phyloP scores from a whole-genome alignment of 192 early-diverging fungal species.

The Mortierella alpina region DNA sequence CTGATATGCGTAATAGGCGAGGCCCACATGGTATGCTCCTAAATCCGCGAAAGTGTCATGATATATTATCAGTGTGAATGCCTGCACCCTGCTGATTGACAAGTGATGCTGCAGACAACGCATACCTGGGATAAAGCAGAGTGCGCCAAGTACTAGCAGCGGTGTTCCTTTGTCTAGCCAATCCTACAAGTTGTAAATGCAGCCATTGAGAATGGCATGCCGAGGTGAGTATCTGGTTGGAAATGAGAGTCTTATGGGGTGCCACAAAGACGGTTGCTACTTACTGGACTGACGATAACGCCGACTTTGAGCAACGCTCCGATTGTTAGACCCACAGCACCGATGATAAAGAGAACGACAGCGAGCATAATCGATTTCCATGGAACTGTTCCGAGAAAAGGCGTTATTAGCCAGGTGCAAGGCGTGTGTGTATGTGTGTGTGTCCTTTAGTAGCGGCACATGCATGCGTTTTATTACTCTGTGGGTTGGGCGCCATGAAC shows the following conservation, averaged over 20 bases:
- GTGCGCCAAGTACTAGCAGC: slow-evolving; percentile 63
- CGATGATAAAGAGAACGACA: slow-evolving; percentile 55
- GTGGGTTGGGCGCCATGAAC: slow-evolving; percentile 27
- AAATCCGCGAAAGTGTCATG: slow-evolving; percentile 1
- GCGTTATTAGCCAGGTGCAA: background rate
- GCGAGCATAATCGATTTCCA: slow-evolving; percentile 67
- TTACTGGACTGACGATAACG: slow-evolving; percentile 58
- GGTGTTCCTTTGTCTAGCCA: slow-evolving; percentile 66
- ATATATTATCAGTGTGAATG: background rate
- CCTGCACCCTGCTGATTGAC: background rate
- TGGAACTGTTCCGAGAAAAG: slow-evolving; percentile 51
- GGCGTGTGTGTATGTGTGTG: background rate
- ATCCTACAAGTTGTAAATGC: slow-evolving; percentile 27
- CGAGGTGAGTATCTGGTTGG: background rate
- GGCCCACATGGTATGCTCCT: slow-evolving; percentile 64
- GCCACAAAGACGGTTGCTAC: background rate
- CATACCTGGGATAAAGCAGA: slow-evolving; percentile 71
- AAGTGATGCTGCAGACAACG: background rate
- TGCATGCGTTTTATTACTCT: slow-evolving; percentile 2
- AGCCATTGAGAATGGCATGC: background rate
- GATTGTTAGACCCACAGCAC: slow-evolving; percentile 57
- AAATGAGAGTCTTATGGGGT: background rate
- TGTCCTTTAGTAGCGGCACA: background rate
- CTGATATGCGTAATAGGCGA: slow-evolving; percentile 71
- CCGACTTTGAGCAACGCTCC: slow-evolving; percentile 65